Evolutionary conservation across 1,284 basidiomycete genomes (phyloP).

Genomic region (Cystobasidium sp.): DNA sequence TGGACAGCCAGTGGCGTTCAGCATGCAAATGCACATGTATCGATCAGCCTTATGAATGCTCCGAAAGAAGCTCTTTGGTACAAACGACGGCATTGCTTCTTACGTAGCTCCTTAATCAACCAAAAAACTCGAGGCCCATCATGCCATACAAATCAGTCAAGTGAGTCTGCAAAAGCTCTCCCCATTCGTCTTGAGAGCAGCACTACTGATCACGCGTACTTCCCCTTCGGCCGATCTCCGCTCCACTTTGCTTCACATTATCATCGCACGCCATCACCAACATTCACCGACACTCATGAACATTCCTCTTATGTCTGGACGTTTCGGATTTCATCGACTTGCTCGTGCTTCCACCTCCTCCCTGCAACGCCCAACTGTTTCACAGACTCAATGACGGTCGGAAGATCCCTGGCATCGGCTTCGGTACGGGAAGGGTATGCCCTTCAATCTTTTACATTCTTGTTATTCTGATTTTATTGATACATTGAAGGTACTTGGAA

Average conservation of each 20-base stretch:
- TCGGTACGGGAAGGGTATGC: constrained; percentile 50
- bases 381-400: constrained; percentile 57
- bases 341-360: not conserved
- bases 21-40: too few relatives aligned
- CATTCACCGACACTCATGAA: too few relatives aligned
- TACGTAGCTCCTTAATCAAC: not conserved
- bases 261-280: not conserved
- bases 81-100: not conserved
- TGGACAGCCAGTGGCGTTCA: too few relatives aligned
- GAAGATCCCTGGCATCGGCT: constrained; percentile 57
- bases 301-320: not conserved
- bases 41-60: too few relatives aligned
- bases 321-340: not conserved
- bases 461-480: constrained; percentile 10
- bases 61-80: not conserved
- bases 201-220: not conserved
- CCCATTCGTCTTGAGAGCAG: too few relatives aligned
- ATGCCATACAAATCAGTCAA: constrained; percentile 27
- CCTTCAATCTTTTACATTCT: not conserved
- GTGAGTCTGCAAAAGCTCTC: not conserved
- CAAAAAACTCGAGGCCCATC: not conserved
- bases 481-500: constrained; percentile 33
- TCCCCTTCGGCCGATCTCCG: not conserved
- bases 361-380: not conserved
- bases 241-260: not conserved